These are phyloP conservation scores for Akanthomyces lecanii DNA, from an alignment of 2,329 filamentous ascomycete species.

Conservation along the genomic window DNA sequence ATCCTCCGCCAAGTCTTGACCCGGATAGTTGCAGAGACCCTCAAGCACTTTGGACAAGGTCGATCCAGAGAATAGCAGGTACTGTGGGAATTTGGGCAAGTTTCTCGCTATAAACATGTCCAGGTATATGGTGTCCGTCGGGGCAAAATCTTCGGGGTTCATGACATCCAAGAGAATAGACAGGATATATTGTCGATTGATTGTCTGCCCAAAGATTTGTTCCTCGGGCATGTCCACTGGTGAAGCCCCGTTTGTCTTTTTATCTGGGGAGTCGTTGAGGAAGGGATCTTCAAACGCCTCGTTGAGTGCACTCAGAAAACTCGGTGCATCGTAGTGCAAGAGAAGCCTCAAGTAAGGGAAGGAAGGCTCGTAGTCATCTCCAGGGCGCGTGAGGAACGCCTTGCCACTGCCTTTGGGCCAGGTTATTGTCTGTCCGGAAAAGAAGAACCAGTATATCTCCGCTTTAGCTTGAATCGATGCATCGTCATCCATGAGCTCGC, in stretches of 20 bases:
- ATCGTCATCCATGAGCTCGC: constrained; percentile 66
- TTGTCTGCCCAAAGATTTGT: constrained; percentile 63
- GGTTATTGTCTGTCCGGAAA: constrained; percentile 72
- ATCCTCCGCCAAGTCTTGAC: constrained; percentile 77
- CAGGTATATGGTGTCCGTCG: constrained; percentile 84
- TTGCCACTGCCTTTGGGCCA: constrained; percentile 67
- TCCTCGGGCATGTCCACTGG: constrained; percentile 56
- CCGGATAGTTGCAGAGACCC: constrained; percentile 81
- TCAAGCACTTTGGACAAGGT: constrained; percentile 75
- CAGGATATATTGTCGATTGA: constrained; percentile 89
- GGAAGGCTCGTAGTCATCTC: constrained; percentile 59
- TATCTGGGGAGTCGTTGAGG: constrained; percentile 73
- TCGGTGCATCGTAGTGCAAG: constrained; percentile 82
- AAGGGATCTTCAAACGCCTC: constrained; percentile 96
- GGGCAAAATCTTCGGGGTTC: constrained; percentile 68
- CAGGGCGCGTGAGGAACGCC: constrained; percentile 57
- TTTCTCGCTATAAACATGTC: constrained; percentile 99
- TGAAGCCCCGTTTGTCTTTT: constrained; percentile 49
- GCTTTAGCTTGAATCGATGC: constrained; percentile 74
- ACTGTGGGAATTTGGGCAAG: constrained; percentile 93
- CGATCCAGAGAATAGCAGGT: constrained; percentile 83
- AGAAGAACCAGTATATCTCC: constrained; percentile 88
- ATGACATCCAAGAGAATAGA: constrained; percentile 90
- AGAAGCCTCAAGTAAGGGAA: constrained; percentile 84
- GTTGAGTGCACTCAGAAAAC: constrained; percentile 91